These are phyloP conservation scores for Citrus glauca DNA, from an alignment of 345 rosid genomes.

Conservation along the genomic window DNA sequence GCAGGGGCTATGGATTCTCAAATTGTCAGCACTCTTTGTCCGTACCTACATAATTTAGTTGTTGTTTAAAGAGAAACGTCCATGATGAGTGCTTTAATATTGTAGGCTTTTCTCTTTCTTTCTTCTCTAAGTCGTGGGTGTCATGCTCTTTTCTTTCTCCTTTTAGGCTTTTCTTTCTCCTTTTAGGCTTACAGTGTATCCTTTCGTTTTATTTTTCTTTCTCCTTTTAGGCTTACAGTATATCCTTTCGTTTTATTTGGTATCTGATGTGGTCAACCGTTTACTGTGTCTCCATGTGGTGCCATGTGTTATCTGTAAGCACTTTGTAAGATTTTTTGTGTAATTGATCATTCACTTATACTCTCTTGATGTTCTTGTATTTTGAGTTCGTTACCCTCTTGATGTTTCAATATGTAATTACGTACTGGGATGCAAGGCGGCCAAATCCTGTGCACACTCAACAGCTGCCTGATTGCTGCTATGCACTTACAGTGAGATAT, in stretches of 20 bases:
- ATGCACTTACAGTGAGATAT: slow-evolving; percentile 74
- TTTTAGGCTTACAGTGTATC: not conserved
- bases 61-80: not conserved
- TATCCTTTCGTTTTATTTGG: not conserved
- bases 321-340: not conserved
- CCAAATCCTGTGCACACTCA: slow-evolving; percentile 82
- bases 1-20: not conserved
- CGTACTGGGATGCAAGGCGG: slow-evolving; percentile 96
- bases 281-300: not conserved
- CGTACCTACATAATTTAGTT: not conserved
- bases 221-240: not conserved
- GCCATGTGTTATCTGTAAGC: not conserved
- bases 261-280: not conserved
- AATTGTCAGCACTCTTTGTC: not conserved
- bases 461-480: slow-evolving; percentile 92
- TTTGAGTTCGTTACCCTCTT: not conserved
- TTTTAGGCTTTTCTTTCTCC: too few species aligned
- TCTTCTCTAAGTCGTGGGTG: not conserved
- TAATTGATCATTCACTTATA: not conserved
- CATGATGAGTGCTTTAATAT: not conserved
- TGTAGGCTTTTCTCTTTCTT: not conserved
- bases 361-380: not conserved
- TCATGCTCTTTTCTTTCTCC: not conserved
- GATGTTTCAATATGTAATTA: slow-evolving; percentile 18
- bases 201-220: not conserved